Conservation (phyloP, 768 basidiomycete species). For the Fomitopsis pulvina region DNA sequence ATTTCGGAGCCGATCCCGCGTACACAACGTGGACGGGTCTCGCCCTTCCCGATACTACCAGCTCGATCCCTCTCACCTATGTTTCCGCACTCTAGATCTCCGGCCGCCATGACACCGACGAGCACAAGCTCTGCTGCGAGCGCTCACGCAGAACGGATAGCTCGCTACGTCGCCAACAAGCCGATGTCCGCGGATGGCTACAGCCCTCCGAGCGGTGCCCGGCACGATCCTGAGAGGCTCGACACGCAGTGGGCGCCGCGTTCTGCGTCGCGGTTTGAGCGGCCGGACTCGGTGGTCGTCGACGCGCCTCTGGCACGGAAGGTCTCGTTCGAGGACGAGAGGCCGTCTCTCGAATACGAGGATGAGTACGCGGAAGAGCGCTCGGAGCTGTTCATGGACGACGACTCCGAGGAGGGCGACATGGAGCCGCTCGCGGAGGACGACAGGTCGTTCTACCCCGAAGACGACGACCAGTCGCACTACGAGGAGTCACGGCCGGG, state of each 20-base stretch:
- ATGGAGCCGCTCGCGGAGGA: conserved; percentile 11
- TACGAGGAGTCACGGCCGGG: conserved; percentile 21
- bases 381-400: conserved; percentile 2
- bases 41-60: conserved; percentile 10
- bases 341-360: not conserved
- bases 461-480: conserved; percentile 13
- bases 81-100: conserved; percentile 18
- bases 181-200: conserved; percentile 5
- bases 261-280: conserved; percentile 15
- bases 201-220: not conserved
- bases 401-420: not conserved
- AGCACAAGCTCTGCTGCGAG: conserved; percentile 15
- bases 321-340: conserved; percentile 9
- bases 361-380: not conserved
- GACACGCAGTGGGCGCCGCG: conserved; percentile 20
- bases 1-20: conserved; percentile 8
- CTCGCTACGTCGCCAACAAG: not conserved
- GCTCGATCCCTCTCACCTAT: conserved; percentile 39
- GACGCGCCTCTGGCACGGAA: not conserved
- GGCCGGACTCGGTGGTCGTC: not conserved
- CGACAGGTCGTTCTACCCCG: conserved; percentile 21
- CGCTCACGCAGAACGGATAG: conserved; percentile 1
- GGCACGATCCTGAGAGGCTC: conserved; percentile 5
- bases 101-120: conserved; percentile 19
- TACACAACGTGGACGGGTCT: conserved; percentile 12